Base-by-base conservation (phyloP, 352 stramenopile genomes). In the Pythium oligandrum region DNA sequence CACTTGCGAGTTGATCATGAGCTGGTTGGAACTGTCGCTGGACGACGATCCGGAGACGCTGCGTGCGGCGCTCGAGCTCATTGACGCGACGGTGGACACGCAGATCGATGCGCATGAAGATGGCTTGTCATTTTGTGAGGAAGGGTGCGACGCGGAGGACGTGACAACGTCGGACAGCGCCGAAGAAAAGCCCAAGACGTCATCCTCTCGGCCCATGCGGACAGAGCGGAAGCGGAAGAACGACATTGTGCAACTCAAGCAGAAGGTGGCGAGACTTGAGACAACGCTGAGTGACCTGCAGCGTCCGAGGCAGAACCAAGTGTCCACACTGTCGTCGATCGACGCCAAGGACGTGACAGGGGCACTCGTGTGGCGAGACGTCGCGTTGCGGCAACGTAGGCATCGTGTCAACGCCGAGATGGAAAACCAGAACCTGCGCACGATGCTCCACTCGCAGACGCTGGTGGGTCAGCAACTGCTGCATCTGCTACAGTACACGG, bases 11-110 rank as follows among this genome's bases (percentile, higher is more conserved):
- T 26, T 26, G 17, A 26, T 0, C 17, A 43, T 26, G 48, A 45
- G 37, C 38, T 44, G 33, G 31, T 39, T 43, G 51, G 43, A 48
- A 17, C 40, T 59, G 4, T 33, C 11, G 26, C 45, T 55, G 4
- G 55, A 61, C 26, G 55, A 61, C 55, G 55, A 61, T 42, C 55
- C 55, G 17, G 55, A 61, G 42, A 44, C 55, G 17, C 42, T 61
- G 26, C 55, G 55, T 42, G 47, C 48, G 17, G 55, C 55, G 42
- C 55, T 61, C 31, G 55, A 55, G 40, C 53, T 61, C 32, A 61
- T 61, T 37, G 55, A 61, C 33, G 34, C 38, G 38, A 12, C 7
- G 12, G 38, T 12, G 12, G 7, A 12, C 7, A 12, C 12, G 38
- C 38, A 8, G 38, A 42, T 12, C 12, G 38, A 42, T 8, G 38